Base-by-base conservation (phyloP, 176 grass and related monocot species). In the Typha latifolia region DNA sequence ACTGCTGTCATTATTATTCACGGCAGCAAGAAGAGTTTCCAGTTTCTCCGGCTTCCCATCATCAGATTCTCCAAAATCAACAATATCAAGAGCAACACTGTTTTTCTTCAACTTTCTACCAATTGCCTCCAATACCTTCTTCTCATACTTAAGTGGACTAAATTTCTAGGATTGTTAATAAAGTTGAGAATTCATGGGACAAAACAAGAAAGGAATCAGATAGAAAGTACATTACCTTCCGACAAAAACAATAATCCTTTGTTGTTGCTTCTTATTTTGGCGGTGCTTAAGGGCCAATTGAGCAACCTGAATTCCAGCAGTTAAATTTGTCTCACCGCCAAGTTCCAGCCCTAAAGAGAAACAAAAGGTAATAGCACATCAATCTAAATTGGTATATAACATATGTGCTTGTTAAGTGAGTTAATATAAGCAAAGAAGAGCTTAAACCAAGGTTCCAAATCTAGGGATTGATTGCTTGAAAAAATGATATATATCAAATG, bases 21-120 rank as follows among this genome's bases (percentile, higher is more conserved):
- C 81, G 61, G 89, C 81, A 79, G 80, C 19, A 18, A 99, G 64
- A 62, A 99, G 62, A 1, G 89, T 76, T 32, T 93, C 86, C 64
- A 99, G 70, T 61, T 99, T 99, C 79, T 99, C 95, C 12, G 89
- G 89, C 71, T 99, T 99, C 47, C 78, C 89, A 43, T 94, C 76
- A 24, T 99, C 89, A 7, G 77, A 81, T 78, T 99, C 95, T 72
- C 95, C 95, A 69, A 99, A 99, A 81, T 99, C 86, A 74, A 99
- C 89, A 71, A 99, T 80, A 51, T 99, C 95, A 74, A 99, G 84
- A 73, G 95, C 63, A 80, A 99, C 95, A 62, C 83, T 99, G 63
- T 90, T 99, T 76, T 99, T 99, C 75, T 99, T 99, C 56, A 99
- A 68, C 74, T 87, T 99, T 73, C 85, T 99, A 43, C 95, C 95